A percentile compares a stretch with the other conserved stretches of the same genome.
Conservation (phyloP, 805 yeast species). For the Peterozyma xylosa region DNA sequence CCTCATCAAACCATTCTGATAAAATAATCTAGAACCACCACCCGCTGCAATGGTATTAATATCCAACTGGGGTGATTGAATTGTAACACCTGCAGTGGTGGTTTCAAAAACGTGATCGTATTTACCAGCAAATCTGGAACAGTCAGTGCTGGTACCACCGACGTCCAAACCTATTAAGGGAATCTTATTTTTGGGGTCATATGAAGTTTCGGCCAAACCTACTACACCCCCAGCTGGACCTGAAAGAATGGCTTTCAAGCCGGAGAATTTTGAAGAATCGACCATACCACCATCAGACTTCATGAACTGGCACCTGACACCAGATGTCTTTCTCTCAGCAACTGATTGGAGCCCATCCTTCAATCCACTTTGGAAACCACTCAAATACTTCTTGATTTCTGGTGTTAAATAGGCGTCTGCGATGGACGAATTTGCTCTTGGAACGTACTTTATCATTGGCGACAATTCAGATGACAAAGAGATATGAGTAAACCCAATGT, state of each 20-base stretch:
- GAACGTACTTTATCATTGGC: slow-evolving; percentile 74
- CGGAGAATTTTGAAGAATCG: slow-evolving; percentile 77
- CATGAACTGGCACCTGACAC: slow-evolving; percentile 74
- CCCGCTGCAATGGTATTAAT: slow-evolving; percentile 83
- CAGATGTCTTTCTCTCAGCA: slow-evolving; percentile 24
- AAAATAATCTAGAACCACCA: slow-evolving; percentile 64
- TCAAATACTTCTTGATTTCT: slow-evolving; percentile 57
- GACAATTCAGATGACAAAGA: slow-evolving; percentile 62
- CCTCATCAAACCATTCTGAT: slow-evolving; percentile 64
- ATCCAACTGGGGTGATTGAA: slow-evolving; percentile 79
- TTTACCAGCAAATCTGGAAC: slow-evolving; percentile 62
- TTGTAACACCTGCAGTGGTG: slow-evolving; percentile 74
- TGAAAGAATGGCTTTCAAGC: slow-evolving; percentile 79
- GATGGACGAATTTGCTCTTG: slow-evolving; percentile 69
- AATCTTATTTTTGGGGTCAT: slow-evolving; percentile 37
- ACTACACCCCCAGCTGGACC: slow-evolving; percentile 99
- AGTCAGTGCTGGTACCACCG: slow-evolving; percentile 92
- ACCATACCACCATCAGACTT: slow-evolving; percentile 95
- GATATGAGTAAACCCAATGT: slow-evolving; percentile 61
- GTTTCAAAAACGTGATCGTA: slow-evolving; percentile 79
- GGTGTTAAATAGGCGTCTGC: slow-evolving; percentile 86
- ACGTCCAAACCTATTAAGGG: slow-evolving; percentile 81
- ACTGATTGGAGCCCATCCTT: slow-evolving; percentile 35
- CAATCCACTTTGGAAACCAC: slow-evolving; percentile 57
- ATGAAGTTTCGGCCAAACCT: slow-evolving; percentile 84